Evolutionary conservation across 257 asterid genomes (phyloP), one percentile per base, ranked within the genome.

Genomic region (Ballota nigra): DNA sequence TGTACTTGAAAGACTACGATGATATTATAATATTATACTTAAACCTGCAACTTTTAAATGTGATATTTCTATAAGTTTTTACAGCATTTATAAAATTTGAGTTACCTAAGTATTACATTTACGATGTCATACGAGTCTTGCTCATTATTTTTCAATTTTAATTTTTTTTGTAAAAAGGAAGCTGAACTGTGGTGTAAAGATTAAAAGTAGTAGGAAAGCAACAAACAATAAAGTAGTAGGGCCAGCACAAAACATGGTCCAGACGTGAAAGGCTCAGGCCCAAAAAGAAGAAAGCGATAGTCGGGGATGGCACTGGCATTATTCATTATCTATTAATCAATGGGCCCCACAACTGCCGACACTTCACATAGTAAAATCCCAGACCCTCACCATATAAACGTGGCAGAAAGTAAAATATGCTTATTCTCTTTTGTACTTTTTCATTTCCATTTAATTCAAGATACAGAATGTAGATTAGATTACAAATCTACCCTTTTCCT

Each of bases 331-430:
- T 18, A 29, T 63, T 18, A 52, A 69, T 62, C 9, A n/a, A 56
- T 65, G 74, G 82, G 45, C 73, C 80, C 73, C 2, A 2, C 28
- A 57, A 29, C 16, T 71, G 31, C 80, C 80, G 78, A 79, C 80
- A 75, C 76, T 7, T 13, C 23, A 40, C 38, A 20, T 12, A 57
- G 3, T 22, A 59, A 23, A 45, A 41, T 28, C 64, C 62, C n/a
- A 6, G 41, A 8, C 41, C 41, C 41, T 34, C 41, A 34, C 41
- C 11, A 34, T 34, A 36, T 20, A 6, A 16, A 70, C 59, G 52
- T 45, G 43, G 20, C 22, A 22, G 26, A 26, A 66, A 66, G 41
- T 2, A 67, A 24, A 52, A 18, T 26, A 20, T 8, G 1, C 12
- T 12, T n/a, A n/a, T 0, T 56, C 10, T 8, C 9, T 24, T 5